Base-by-base conservation (phyloP, 345 rosid species). In the Hibiscus trionum region DNA sequence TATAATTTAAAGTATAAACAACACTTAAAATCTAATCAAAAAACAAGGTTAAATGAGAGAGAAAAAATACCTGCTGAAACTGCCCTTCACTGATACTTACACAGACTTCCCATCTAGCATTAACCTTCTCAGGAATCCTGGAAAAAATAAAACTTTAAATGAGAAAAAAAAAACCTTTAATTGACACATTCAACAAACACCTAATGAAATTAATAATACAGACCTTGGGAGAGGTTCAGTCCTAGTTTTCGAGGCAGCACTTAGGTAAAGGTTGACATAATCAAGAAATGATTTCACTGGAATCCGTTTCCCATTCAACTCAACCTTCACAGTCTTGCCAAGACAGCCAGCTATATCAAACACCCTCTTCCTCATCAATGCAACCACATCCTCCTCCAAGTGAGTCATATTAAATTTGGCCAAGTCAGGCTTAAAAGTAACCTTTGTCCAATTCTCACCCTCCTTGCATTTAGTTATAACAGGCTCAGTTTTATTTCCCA, bases 261-360 rank as follows among this genome's bases (percentile, higher is more conserved):
- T 70, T 3, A 90, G 82, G 82, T 88, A 96, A 14, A 96, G 66
- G 50, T 86, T 82, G 64, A 96, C 99, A 78, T 91, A 91, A 26
- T 93, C 97, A 66, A 66, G 78, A 67, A 93, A 96, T 8, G 93
- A 85, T 70, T 88, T 89, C 6, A 93, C 86, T 1, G 99, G 97
- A 55, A 91, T 75, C 4, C 83, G 81, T 29, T 69, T 80, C 53
- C 98, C 98, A 71, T 96, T 91, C 53, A 96, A 82, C 77, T 93
- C 98, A 60, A 96, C 96, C 75, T 89, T 91, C 61, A 95, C 98
- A 31, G 90, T 74, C 84, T 91, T 91, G 71, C 99, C 99, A 63
- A 96, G 90, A 70, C 98, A 93, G 4, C 99, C 99, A 78, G 97
- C 97, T 78, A 96, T 52, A 74, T 96, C 98, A 49, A 91, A 82